Percentiles rank a stretch among this genome's conserved stretches.
These are phyloP conservation scores for Fonsecaea pugnacius DNA, from an alignment of 2,329 filamentous ascomycete genomes.

Conservation along the genomic window DNA sequence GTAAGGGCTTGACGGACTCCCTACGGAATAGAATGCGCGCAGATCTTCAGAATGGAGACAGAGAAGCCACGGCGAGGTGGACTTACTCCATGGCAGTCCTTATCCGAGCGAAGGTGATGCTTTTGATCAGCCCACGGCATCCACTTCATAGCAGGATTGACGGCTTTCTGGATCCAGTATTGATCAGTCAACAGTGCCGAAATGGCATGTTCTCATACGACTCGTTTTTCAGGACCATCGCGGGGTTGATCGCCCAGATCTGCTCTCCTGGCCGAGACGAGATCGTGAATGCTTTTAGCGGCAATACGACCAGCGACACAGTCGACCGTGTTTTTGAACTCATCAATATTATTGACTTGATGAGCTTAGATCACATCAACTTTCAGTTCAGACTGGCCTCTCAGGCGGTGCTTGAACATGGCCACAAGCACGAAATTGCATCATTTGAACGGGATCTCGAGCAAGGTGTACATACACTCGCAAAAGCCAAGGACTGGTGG, in stretches of 20 bases:
- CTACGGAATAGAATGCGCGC: constrained; percentile 57
- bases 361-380: constrained; percentile 68
- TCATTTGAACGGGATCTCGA: constrained; percentile 62
- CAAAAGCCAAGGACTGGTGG: constrained; percentile 54
- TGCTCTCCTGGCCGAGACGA: constrained; percentile 68
- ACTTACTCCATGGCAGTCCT: constrained; percentile 70
- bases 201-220: constrained; percentile 67
- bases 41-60: constrained; percentile 63
- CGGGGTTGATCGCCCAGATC: constrained; percentile 64
- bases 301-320: constrained; percentile 57
- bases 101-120: constrained; percentile 64
- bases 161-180: constrained; percentile 63
- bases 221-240: constrained; percentile 66
- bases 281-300: constrained; percentile 60
- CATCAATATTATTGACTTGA: constrained; percentile 65
- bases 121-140: constrained; percentile 63
- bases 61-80: constrained; percentile 61
- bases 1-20: constrained; percentile 60
- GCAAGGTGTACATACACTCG: constrained; percentile 56
- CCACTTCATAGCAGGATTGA: constrained; percentile 65
- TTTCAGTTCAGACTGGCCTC: constrained; percentile 66
- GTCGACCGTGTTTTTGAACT: constrained; percentile 67
- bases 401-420: constrained; percentile 64
- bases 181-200: constrained; percentile 62
- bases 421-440: constrained; percentile 64